Evolutionary conservation across 805 yeast species (phyloP).

Genomic region (Lipomyces anomalus): DNA sequence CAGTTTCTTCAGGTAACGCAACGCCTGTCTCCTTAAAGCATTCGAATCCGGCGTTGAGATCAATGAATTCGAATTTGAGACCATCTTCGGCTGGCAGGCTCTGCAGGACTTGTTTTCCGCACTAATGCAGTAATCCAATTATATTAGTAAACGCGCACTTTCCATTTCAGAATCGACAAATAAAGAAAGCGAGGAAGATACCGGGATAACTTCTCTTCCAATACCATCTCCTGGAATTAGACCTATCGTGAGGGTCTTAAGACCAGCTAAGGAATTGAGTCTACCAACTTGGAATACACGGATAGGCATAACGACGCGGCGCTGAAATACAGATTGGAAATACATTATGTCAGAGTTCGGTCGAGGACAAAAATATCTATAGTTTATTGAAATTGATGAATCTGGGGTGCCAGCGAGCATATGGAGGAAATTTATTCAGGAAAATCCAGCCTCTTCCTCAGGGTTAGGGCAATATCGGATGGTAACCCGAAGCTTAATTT

Average conservation of each 20-base stretch:
- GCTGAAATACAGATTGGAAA: not conserved
- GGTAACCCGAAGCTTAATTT: no score
- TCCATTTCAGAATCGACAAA: not conserved
- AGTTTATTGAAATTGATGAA: no score
- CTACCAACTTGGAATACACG: not conserved
- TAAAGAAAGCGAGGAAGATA: slow-evolving; percentile 2
- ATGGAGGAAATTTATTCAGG: no score
- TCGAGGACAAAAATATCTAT: not conserved
- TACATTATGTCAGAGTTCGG: not conserved
- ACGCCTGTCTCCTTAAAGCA: slow-evolving; percentile 90
- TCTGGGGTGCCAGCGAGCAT: no score
- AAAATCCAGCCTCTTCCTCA: no score
- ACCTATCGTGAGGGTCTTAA: slow-evolving; percentile 35
- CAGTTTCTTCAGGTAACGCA: slow-evolving; percentile 92
- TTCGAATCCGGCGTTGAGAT: slow-evolving; percentile 91
- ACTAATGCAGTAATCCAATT: slow-evolving; percentile 41
- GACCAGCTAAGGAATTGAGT: not conserved
- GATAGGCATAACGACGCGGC: not conserved
- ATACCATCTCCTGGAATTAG: slow-evolving; percentile 98
- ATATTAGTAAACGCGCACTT: no score
- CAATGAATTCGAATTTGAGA: slow-evolving; percentile 76
- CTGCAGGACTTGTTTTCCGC: slow-evolving; percentile 66
- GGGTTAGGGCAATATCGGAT: no score
- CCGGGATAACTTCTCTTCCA: slow-evolving; percentile 96
- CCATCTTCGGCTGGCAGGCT: slow-evolving; percentile 71